Conservation (phyloP, 2,329 filamentous ascomycete species). For the Xylaria sp. region DNA sequence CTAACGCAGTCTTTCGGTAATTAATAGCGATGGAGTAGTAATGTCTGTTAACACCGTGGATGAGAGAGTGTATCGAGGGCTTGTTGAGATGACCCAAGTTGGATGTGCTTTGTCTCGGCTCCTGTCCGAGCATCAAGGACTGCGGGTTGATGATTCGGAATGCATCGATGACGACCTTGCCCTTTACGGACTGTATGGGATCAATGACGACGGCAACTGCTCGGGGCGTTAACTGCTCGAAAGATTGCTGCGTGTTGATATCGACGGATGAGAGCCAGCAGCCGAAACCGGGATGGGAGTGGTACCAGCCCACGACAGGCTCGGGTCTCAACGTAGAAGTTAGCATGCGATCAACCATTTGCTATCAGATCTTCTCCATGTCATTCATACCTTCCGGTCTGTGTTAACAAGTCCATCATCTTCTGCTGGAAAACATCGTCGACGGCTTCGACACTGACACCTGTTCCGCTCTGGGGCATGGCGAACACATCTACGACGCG, state of each 20-base stretch:
- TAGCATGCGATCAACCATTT: conserved; percentile 4
- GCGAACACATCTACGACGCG: conserved; percentile 98
- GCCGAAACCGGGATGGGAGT: conserved; percentile 97
- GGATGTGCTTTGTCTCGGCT: conserved; percentile 94
- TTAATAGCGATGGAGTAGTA: conserved; percentile 99
- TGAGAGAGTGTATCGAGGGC: conserved; percentile 97
- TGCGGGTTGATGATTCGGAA: conserved; percentile 98
- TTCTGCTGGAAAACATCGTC: conserved; percentile 99
- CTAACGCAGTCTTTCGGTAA: conserved; percentile 93
- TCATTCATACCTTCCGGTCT: conserved; percentile 80
- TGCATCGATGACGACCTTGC: conserved; percentile 98
- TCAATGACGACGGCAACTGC: conserved; percentile 97
- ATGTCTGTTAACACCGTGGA: conserved; percentile 95
- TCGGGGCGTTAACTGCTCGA: conserved; percentile 94
- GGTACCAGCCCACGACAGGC: conserved; percentile 98
- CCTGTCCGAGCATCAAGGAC: conserved; percentile 94
- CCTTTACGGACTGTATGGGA: conserved; percentile 98
- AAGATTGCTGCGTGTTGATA: conserved; percentile 99
- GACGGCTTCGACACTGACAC: conserved; percentile 96
- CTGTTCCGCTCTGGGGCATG: conserved; percentile 98
- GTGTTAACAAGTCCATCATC: conserved; percentile 99
- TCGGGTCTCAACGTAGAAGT: conserved; percentile 62
- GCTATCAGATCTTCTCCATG: conserved; percentile 2
- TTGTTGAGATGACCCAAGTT: conserved; percentile 98
- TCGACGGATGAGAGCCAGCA: conserved; percentile 99